phyloP scores from a whole-genome alignment of 2,329 filamentous ascomycete genomes.

The Cordyceps cateniannulata region DNA sequence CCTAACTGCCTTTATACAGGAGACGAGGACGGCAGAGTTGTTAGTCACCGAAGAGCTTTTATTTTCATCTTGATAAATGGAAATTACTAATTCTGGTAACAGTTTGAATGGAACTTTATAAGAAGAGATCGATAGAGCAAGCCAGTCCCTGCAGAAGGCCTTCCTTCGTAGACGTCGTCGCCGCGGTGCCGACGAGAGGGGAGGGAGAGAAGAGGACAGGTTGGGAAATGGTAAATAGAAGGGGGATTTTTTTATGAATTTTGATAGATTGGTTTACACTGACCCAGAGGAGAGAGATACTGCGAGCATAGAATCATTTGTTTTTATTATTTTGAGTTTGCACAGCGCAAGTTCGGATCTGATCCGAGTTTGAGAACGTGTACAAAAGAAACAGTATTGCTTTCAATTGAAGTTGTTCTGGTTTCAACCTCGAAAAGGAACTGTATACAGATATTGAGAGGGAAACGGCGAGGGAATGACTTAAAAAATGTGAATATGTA shows the following conservation, averaged over 20 bases:
- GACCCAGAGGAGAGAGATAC: not conserved
- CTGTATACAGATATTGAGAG: not conserved
- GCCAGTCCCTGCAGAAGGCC: not conserved
- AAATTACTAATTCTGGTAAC: slow-evolving; percentile 12
- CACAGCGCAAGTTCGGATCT: not conserved
- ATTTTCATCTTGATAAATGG: not conserved
- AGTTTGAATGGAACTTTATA: slow-evolving; percentile 61
- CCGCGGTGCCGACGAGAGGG: no score
- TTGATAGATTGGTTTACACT: not conserved
- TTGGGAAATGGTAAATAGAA: not conserved
- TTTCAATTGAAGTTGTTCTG: not conserved
- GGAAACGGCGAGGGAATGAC: not conserved
- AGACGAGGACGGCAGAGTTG: slow-evolving; percentile 87
- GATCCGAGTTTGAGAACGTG: not conserved
- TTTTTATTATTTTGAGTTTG: not conserved
- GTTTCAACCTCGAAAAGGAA: not conserved
- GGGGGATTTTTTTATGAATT: not conserved
- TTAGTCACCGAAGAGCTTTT: slow-evolving; percentile 30
- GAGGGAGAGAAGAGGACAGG: not conserved
- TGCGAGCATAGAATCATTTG: not conserved
- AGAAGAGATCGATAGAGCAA: slow-evolving; percentile 48
- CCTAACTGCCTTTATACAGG: slow-evolving; percentile 83
- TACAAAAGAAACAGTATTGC: slow-evolving; percentile 3
- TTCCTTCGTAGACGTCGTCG: not conserved
- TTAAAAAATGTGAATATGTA: no score